These are phyloP conservation scores for Monosporascus sp. DNA, from an alignment of 2,329 filamentous ascomycete genomes.

Conservation along the genomic window DNA sequence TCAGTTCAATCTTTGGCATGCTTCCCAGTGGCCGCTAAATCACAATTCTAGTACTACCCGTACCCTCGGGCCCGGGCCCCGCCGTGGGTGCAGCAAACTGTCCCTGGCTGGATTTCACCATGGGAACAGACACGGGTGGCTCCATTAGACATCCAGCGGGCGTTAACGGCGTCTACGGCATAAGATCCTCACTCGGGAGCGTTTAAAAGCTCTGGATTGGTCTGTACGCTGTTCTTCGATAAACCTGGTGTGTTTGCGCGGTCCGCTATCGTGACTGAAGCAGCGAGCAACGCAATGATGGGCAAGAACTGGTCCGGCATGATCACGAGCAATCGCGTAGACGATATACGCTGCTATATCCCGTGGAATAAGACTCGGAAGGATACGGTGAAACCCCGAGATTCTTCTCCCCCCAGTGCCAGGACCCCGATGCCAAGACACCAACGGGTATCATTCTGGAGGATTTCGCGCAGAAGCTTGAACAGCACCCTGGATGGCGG, in stretches of 20 bases:
- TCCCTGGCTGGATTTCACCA: slow-evolving; percentile 14
- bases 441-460: slow-evolving; percentile 5
- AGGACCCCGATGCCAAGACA: neutral
- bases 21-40: slow-evolving; percentile 10
- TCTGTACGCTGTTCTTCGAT: slow-evolving; percentile 5
- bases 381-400: slow-evolving; percentile 3
- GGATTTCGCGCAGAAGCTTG: slow-evolving; percentile 6
- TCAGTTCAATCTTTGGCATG: neutral
- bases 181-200: slow-evolving; percentile 4
- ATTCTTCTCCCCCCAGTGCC: slow-evolving; percentile 5
- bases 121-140: slow-evolving; percentile 15
- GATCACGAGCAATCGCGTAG: neutral
- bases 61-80: slow-evolving; percentile 11
- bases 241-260: slow-evolving; percentile 12
- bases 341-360: slow-evolving; percentile 10
- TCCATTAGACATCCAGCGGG: slow-evolving; percentile 14
- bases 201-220: slow-evolving; percentile 4
- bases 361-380: slow-evolving; percentile 3
- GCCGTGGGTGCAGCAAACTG: slow-evolving; percentile 10
- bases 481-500: slow-evolving; percentile 4
- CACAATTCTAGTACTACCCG: no score
- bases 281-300: slow-evolving; percentile 5
- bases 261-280: slow-evolving; percentile 5
- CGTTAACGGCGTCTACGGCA: slow-evolving; percentile 13
- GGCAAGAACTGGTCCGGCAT: neutral